These are phyloP conservation scores for Parascedosporium putredinis DNA, from an alignment of 2,329 filamentous ascomycete genomes.

Conservation along the genomic window DNA sequence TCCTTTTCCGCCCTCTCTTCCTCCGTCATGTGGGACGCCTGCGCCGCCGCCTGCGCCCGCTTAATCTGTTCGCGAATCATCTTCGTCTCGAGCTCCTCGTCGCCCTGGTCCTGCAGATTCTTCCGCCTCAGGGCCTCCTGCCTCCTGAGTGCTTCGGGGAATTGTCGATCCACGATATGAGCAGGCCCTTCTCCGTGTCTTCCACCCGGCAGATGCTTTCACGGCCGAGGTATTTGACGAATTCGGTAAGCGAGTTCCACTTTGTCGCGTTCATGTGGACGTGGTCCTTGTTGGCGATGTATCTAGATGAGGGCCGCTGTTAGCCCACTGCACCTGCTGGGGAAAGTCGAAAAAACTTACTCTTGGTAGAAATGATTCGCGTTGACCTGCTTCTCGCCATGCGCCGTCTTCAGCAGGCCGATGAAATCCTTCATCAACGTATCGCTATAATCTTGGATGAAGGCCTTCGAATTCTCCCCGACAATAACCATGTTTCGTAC, in stretches of 20 bases:
- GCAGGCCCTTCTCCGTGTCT: conserved; percentile 75
- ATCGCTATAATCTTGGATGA: conserved; percentile 70
- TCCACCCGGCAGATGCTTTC: conserved; percentile 87
- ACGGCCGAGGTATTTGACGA: conserved; percentile 73
- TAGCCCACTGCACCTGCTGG: not conserved
- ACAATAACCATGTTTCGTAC: conserved; percentile 82
- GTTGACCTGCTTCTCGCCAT: conserved; percentile 82
- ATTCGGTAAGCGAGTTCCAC: conserved; percentile 81
- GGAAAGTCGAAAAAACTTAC: conserved; percentile 8
- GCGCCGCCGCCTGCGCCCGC: conserved; percentile 53
- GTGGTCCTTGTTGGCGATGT: conserved; percentile 80
- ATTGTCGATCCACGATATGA: conserved; percentile 85
- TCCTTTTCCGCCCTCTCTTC: conserved; percentile 30
- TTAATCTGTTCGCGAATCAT: conserved; percentile 77
- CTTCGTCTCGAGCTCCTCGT: conserved; percentile 79
- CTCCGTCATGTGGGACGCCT: conserved; percentile 26
- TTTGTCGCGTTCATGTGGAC: conserved; percentile 90
- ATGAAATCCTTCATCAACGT: conserved; percentile 78
- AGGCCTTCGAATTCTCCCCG: conserved; percentile 76
- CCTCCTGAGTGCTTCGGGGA: conserved; percentile 74
- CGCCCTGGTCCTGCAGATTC: conserved; percentile 79
- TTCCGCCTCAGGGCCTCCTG: conserved; percentile 74
- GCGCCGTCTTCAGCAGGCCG: conserved; percentile 64
- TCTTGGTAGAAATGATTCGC: conserved; percentile 94
- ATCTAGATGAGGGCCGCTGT: conserved; percentile 21